Percentiles rank a stretch among this genome's conserved stretches.
Evolutionary conservation across 441 rosid genomes (phyloP).

Genomic region (Syzygium syzygioides): DNA sequence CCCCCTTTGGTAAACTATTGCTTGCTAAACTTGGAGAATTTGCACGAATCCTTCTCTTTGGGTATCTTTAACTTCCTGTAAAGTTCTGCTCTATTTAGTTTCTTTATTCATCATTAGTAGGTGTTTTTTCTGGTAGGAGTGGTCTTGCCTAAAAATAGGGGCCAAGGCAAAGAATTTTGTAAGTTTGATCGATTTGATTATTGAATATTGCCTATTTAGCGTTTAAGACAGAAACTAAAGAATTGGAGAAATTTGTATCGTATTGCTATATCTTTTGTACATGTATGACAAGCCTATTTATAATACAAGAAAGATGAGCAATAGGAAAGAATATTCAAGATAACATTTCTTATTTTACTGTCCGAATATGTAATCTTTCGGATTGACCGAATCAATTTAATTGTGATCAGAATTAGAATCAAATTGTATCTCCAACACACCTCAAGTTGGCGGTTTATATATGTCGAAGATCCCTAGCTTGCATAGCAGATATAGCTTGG

Average conservation of each 20-base stretch:
- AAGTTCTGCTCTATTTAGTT: background rate
- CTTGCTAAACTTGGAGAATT: background rate
- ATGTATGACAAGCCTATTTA: background rate
- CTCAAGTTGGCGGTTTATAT: no score
- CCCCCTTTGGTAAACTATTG: background rate
- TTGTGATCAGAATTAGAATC: background rate
- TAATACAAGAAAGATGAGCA: background rate
- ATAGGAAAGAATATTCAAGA: fast-evolving
- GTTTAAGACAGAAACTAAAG: no score
- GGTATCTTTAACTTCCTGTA: background rate
- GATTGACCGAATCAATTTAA: background rate
- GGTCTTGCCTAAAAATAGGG: background rate
- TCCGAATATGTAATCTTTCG: background rate
- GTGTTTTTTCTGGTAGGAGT: background rate
- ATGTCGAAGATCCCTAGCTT: no score
- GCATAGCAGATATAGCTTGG: no score
- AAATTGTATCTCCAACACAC: no score
- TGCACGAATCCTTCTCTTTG: background rate
- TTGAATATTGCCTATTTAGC: background rate
- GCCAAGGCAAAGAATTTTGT: background rate
- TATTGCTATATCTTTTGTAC: background rate
- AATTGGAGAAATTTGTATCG: background rate
- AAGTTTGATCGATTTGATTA: background rate
- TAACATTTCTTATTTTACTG: no score
- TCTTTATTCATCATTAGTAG: background rate